Conservation (phyloP, 192 early-diverging fungal species). For the Spizellomyces sp. region DNA sequence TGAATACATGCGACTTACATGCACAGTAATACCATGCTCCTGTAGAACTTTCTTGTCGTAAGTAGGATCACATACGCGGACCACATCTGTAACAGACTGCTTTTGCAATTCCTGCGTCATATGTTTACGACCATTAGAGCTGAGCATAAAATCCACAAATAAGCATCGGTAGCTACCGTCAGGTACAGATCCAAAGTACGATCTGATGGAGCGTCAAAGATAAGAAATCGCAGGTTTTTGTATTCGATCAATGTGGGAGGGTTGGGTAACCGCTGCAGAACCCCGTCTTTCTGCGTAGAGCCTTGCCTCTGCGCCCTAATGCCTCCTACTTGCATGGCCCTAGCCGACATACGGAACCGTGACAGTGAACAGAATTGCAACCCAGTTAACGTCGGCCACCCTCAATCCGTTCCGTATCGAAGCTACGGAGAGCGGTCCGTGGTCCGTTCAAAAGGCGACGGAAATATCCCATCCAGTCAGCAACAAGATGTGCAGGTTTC, state of each 20-base stretch:
- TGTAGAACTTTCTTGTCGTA: slow-evolving; percentile 60
- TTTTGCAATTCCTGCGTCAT: slow-evolving; percentile 65
- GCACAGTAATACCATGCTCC: slow-evolving; percentile 64
- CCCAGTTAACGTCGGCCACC: too few relatives aligned
- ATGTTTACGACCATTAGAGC: neutral
- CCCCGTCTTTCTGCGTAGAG: slow-evolving; percentile 23
- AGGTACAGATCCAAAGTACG: slow-evolving; percentile 70
- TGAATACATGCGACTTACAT: slow-evolving; percentile 43
- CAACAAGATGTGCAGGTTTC: too few relatives aligned
- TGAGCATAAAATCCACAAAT: neutral
- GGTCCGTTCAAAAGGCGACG: too few relatives aligned
- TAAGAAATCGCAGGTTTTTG: slow-evolving; percentile 70
- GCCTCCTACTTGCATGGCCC: slow-evolving; percentile 11
- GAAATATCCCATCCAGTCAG: too few relatives aligned
- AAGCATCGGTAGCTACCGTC: slow-evolving; percentile 46
- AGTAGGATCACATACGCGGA: slow-evolving; percentile 86
- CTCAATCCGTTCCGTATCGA: too few relatives aligned
- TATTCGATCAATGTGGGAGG: slow-evolving; percentile 68
- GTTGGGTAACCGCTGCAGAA: slow-evolving; percentile 42
- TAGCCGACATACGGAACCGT: too few relatives aligned
- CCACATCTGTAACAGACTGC: slow-evolving; percentile 71
- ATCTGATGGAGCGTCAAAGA: slow-evolving; percentile 78
- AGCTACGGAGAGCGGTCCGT: too few relatives aligned
- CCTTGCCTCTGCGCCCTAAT: slow-evolving; percentile 19
- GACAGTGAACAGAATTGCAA: too few relatives aligned